phyloP scores from a whole-genome alignment of 352 stramenopile genomes.

The Globisporangium nunn region DNA sequence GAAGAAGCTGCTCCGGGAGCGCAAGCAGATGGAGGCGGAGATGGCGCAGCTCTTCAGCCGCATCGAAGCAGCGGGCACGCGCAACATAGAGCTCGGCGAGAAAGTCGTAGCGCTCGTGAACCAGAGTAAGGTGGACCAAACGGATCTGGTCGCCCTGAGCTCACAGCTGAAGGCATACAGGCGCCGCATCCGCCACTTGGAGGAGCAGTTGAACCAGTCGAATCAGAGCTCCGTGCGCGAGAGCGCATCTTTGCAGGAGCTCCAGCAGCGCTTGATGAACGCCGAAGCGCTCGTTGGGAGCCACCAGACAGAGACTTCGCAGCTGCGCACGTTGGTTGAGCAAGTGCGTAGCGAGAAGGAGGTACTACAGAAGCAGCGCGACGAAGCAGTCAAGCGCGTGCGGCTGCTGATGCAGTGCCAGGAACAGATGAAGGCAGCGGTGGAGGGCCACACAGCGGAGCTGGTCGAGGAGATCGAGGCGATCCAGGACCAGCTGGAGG shows the following conservation, averaged over 20 bases:
- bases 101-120: slow-evolving; percentile 50
- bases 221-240: slow-evolving; percentile 14
- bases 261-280: slow-evolving; percentile 35
- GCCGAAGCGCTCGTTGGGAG: slow-evolving; percentile 40
- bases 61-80: slow-evolving; percentile 43
- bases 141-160: slow-evolving; percentile 45
- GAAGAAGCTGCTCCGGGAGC: slow-evolving; percentile 50
- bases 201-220: slow-evolving; percentile 28
- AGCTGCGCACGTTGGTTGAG: slow-evolving; percentile 31
- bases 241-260: slow-evolving; percentile 18
- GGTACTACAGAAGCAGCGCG: slow-evolving; percentile 39
- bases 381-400: slow-evolving; percentile 53
- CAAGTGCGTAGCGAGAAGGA: slow-evolving; percentile 34
- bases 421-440: slow-evolving; percentile 56
- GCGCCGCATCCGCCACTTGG: slow-evolving; percentile 35
- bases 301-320: slow-evolving; percentile 44
- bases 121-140: slow-evolving; percentile 54
- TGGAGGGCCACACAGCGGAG: slow-evolving; percentile 51
- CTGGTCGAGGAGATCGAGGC: slow-evolving; percentile 67
- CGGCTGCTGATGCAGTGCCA: slow-evolving; percentile 49
- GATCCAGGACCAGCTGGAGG: slow-evolving; percentile 56
- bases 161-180: slow-evolving; percentile 66
- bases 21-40: slow-evolving; percentile 46
- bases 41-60: slow-evolving; percentile 39
- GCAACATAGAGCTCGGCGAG: slow-evolving; percentile 51